Evolutionary conservation across 257 asterid species (phyloP), one percentile per base, ranked within the genome.

Genomic region (Nemophila menziesii): DNA sequence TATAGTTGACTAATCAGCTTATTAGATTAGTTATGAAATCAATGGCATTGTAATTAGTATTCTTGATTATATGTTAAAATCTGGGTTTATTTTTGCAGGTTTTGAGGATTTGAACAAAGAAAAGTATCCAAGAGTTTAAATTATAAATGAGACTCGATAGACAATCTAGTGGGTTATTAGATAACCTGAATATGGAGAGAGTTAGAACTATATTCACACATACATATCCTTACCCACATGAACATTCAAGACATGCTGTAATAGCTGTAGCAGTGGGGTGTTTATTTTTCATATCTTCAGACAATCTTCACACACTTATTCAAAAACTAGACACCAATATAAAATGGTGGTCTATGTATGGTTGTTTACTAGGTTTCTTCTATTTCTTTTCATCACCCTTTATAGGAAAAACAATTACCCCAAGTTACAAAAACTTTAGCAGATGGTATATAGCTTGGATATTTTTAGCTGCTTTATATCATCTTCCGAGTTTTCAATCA

Each of bases 281-380:
- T 82, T 70, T 90, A 19, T 85, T 90, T 70, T 90, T 85, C 80
- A 90, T 90, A 56, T 90, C 99, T 29, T 90, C 99, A 11, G 99
- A 85, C 56, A 90, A 85, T 52, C 67, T 90, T 79, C 94, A 90
- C 50, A 85, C 99, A 4, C 99, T 90, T 62, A 56, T 90, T 60
- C 96, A 85, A 78, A 90, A 90, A 61, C 57, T 90, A 56, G 98
- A 89, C 81, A 89, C 90, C 93, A 90, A 90, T 62, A 49, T 85
- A 20, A 90, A 90, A 60, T 90, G 99, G 99, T 90, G 99, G 99
- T 90, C 99, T 23, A 90, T 90, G 93, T 90, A 90, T 24, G 96
- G 86, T 20, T 90, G 99, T 58, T 67, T 90, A 77, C 86, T 90
- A 43, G 99, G 99, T 33, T 90, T 85, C 80, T 90, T 90, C 79